Evolutionary conservation across 2,329 filamentous ascomycete species (phyloP), one percentile per base, ranked within the genome.

Genomic region (Sporothrix luriei): DNA sequence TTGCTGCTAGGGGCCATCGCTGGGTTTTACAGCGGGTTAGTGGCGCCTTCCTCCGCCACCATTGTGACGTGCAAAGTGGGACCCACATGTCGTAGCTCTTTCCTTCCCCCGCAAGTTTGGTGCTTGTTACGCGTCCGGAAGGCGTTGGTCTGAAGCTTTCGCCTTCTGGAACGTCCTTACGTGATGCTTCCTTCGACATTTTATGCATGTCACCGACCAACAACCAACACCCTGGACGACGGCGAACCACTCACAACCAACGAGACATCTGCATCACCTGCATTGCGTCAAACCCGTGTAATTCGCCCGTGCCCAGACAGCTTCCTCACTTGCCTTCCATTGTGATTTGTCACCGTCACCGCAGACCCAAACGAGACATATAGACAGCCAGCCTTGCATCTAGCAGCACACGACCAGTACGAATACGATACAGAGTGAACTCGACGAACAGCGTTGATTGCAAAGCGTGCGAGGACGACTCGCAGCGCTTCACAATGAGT

Each of bases 401-500:
- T 38, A 14, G 38, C 33, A n/a, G 33, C 33, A 46, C 43, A 24
- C 46, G 21, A 48, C 61, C 49, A 46, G 6, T 4, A 9, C 5
- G 11, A 46, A 46, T 9, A 16, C 57, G 38, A 46, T 11, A 43
- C 11, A 10, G 6, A 62, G 13, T 33, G 2, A 26, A 38, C 38
- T 16, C 16, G 2, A 21, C 24, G 40, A 26, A 24, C 38, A 16
- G 19, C 21, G 13, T n/a, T 21, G 11, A 65, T 46, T 10, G 21
- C 13, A 65, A 65, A 40, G 46, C 43, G 26, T 49, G 62, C 46
- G 62, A 49, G 46, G 46, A 11, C 21, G 26, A n/a, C 62, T 57
- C 66, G 40, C 66, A 19, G 38, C 33, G 29, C 40, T 19, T 51
- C 48, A 76, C 72, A 51, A 79, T 79, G 77, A 78, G 77, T 70